Evolutionary conservation across 2,329 filamentous ascomycete species (phyloP).

Genomic region (Salinomyces thailandicus): DNA sequence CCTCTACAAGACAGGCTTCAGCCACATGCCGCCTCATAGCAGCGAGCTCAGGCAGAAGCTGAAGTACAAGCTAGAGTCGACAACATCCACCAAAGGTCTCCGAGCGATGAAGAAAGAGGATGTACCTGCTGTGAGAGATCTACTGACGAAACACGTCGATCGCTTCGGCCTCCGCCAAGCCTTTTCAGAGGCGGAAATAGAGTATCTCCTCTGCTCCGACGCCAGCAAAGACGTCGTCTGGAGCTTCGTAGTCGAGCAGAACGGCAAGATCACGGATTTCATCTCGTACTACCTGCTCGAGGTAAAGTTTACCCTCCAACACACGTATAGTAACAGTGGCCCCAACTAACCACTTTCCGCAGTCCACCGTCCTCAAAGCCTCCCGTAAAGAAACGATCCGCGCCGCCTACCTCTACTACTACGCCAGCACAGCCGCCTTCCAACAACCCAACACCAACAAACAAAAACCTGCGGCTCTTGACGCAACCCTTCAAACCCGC

Average conservation of each 20-base stretch:
- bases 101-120: constrained; percentile 73
- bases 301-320: constrained; percentile 13
- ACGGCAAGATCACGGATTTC: constrained; percentile 84
- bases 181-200: constrained; percentile 68
- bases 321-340: not conserved
- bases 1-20: constrained; percentile 89
- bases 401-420: constrained; percentile 96
- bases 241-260: constrained; percentile 76
- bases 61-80: constrained; percentile 66
- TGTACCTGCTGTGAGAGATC: constrained; percentile 59
- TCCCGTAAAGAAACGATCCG: constrained; percentile 64
- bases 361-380: constrained; percentile 76
- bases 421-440: constrained; percentile 74
- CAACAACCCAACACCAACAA: not conserved
- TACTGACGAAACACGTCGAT: constrained; percentile 66
- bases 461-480: constrained; percentile 29
- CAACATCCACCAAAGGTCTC: constrained; percentile 62
- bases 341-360: not conserved
- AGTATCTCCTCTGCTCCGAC: constrained; percentile 77
- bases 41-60: constrained; percentile 77
- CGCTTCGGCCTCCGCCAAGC: constrained; percentile 77
- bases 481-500: constrained; percentile 58
- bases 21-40: constrained; percentile 69
- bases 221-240: constrained; percentile 75
- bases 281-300: constrained; percentile 95